Percentiles rank a stretch among this genome's conserved stretches.
phyloP scores from a whole-genome alignment of 768 basidiomycete species.

The Hydnomerulius pinastri region DNA sequence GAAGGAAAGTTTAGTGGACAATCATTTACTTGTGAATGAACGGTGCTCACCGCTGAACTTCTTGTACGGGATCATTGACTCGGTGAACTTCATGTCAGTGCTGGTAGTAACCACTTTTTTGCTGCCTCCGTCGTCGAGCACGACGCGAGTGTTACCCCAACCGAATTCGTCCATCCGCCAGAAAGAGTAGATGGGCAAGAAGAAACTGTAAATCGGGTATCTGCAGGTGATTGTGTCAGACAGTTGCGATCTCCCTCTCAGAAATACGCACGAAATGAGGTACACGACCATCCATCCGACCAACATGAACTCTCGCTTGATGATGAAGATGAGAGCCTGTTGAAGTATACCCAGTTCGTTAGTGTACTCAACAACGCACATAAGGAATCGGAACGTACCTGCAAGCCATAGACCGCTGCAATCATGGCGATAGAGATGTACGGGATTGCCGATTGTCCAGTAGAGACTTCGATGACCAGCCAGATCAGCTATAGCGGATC shows the following conservation, averaged over 20 bases:
- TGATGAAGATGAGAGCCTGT: conserved; percentile 63
- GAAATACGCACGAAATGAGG: conserved; percentile 55
- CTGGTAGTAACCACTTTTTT: conserved; percentile 56
- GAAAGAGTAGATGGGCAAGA: conserved; percentile 71
- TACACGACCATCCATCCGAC: conserved; percentile 76
- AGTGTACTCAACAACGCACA: neutral
- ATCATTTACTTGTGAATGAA: neutral
- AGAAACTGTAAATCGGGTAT: conserved; percentile 68
- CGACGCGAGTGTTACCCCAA: conserved; percentile 66
- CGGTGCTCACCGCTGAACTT: conserved; percentile 62
- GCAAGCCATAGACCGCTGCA: conserved; percentile 68
- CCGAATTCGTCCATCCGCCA: conserved; percentile 78
- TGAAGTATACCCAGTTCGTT: neutral
- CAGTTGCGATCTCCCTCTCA: neutral
- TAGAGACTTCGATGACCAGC: conserved; percentile 60
- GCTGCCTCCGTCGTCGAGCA: conserved; percentile 65
- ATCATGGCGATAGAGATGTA: conserved; percentile 67
- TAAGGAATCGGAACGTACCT: conserved; percentile 36
- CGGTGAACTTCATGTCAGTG: conserved; percentile 73
- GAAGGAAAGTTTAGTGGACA: conserved; percentile 10
- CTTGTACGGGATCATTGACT: conserved; percentile 75
- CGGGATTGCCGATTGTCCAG: conserved; percentile 54
- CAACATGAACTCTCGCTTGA: conserved; percentile 77
- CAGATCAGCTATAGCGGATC: conserved; percentile 49
- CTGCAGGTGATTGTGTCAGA: conserved; percentile 32